Conservation (phyloP, 768 basidiomycete genomes). For the Pisolithus microcarpus region DNA sequence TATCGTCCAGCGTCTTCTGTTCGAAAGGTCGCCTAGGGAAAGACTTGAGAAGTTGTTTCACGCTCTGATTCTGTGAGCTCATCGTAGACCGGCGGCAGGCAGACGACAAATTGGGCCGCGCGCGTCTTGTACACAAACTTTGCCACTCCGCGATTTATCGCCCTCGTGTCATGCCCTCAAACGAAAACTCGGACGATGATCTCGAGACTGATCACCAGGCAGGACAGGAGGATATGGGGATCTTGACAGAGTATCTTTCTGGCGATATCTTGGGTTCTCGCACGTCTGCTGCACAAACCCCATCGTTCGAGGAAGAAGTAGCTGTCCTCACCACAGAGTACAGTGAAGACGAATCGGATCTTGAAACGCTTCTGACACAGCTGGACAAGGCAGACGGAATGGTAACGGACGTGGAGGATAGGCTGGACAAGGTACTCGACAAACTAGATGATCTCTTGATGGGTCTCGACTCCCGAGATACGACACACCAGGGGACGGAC, state of each 20-base stretch:
- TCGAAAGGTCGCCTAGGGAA: slow-evolving; percentile 47
- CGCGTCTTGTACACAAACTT: neutral
- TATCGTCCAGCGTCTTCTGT: slow-evolving; percentile 39
- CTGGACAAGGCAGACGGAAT: slow-evolving; percentile 53
- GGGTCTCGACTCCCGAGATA: slow-evolving; percentile 29
- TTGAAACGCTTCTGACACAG: slow-evolving; percentile 46
- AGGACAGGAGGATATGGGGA: slow-evolving; percentile 29
- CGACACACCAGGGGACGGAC: neutral
- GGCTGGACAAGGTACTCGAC: slow-evolving; percentile 53
- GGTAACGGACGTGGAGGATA: slow-evolving; percentile 54
- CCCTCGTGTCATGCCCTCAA: slow-evolving; percentile 17
- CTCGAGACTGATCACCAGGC: slow-evolving; percentile 6
- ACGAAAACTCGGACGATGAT: slow-evolving; percentile 6
- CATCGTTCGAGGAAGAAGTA: neutral
- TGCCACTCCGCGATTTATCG: slow-evolving; percentile 17
- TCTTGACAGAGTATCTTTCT: slow-evolving; percentile 13
- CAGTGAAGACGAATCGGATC: slow-evolving; percentile 31
- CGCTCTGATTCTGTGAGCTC: slow-evolving; percentile 45
- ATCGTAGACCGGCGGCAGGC: slow-evolving; percentile 24
- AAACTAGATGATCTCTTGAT: slow-evolving; percentile 51
- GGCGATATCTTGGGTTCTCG: neutral
- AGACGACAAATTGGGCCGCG: slow-evolving; percentile 8
- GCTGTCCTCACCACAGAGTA: slow-evolving; percentile 22
- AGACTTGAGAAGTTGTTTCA: slow-evolving; percentile 44
- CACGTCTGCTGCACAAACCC: neutral